Conservation (phyloP, 1,284 basidiomycete species). For the Schizophyllum amplum region DNA sequence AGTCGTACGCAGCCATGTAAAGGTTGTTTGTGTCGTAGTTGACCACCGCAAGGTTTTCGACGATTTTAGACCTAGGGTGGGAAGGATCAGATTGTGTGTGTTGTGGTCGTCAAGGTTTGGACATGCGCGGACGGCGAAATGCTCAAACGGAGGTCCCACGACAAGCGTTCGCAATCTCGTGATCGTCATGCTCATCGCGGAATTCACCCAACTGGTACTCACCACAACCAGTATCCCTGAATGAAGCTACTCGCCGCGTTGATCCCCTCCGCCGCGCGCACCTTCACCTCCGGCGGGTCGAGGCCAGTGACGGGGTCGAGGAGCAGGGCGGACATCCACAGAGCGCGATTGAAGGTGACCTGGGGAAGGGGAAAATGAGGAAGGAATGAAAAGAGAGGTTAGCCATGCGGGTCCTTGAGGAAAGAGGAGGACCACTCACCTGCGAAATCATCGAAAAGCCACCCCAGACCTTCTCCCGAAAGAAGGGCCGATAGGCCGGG, state of each 20-base stretch:
- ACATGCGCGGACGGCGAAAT: no score
- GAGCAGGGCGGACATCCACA: slow-evolving; percentile 88
- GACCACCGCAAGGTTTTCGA: slow-evolving; percentile 88
- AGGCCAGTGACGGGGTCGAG: slow-evolving; percentile 90
- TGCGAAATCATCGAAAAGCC: slow-evolving; percentile 82
- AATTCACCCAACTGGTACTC: no score
- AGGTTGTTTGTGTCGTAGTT: slow-evolving; percentile 91
- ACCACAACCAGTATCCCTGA: slow-evolving; percentile 91
- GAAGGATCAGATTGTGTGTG: slow-evolving; percentile 3
- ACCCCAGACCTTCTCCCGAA: slow-evolving; percentile 84
- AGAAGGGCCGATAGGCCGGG: slow-evolving; percentile 72
- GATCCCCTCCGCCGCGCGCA: slow-evolving; percentile 89
- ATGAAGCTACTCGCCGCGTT: slow-evolving; percentile 49
- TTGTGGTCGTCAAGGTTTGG: no score
- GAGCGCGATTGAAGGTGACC: slow-evolving; percentile 61
- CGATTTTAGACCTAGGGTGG: slow-evolving; percentile 71
- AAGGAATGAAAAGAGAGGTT: neutral
- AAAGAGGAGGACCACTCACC: slow-evolving; percentile 72
- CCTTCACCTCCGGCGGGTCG: slow-evolving; percentile 84
- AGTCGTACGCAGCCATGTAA: slow-evolving; percentile 84
- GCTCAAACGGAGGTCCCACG: no score
- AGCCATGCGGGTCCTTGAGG: slow-evolving; percentile 19
- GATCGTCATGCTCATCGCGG: no score
- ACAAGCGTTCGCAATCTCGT: no score
- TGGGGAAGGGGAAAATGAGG: slow-evolving; percentile 22